Evolutionary conservation across 2,329 filamentous ascomycete genomes (phyloP), one percentile per base, ranked within the genome.

Genomic region (Ophiocordyceps sinensis): DNA sequence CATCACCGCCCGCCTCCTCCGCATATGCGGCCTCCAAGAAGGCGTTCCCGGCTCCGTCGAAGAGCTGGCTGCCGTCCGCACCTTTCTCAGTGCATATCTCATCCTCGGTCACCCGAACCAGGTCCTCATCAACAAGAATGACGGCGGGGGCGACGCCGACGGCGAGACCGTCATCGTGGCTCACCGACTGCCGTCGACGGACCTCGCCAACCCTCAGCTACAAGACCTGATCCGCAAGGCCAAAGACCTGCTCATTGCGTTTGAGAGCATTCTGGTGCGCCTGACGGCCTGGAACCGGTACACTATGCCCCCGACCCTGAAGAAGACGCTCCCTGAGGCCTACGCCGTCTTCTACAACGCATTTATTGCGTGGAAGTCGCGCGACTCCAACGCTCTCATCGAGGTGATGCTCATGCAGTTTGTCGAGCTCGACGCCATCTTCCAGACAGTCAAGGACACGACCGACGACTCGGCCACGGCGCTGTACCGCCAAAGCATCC

Each of bases 381-480:
- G 83, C 40, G 85, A 89, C 55, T 85, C 82, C 0, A 79, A 79
- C 41, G 79, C 83, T 0, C 66, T 91, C 5, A 77, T 89, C 40
- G 82, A 88, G 51, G 80, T 85, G 42, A 88, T 91, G 84, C 70
- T 89, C n/a, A 73, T 85, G 52, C 83, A 86, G 48, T 88, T 89
- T 57, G 82, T 88, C 15, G 84, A 87, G 54, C 71, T 91, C 2
- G 85, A 91, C 53, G 80, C 80, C 30, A 89, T 89, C 38, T 83
- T 83, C 69, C 82, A 87, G 54, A 84, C 81, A 3, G 82, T 91
- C 55, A 87, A 86, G 57, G 79, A 86, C 51, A 79, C 79, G 40
- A 83, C 77, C 0, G 78, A 84, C 38, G 77, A 81, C 32, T 75
- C 78, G 14, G 83, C 86, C 3, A 75, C 82, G 1, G 76, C 75